Evolutionary conservation across 495 filamentous ascomycete genomes (phyloP).

Genomic region (Xylona heveae): DNA sequence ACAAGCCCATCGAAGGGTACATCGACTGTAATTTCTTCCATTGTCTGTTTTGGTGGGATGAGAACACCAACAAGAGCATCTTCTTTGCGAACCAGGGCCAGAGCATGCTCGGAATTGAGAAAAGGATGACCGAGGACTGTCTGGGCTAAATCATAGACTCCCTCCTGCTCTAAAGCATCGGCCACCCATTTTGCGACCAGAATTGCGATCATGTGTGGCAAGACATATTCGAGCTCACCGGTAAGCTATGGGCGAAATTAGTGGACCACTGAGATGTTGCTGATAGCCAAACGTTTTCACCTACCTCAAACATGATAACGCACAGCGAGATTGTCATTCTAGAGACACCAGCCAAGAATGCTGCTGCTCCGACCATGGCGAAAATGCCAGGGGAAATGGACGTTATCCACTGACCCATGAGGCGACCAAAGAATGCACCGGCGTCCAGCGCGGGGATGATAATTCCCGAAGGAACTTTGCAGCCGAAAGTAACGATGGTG

Average conservation of each 20-base stretch:
- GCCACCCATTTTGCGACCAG: slow-evolving; percentile 35
- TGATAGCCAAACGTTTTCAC: not conserved
- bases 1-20: slow-evolving; percentile 23
- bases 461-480: slow-evolving; percentile 34
- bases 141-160: slow-evolving; percentile 34
- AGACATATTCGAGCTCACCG: slow-evolving; percentile 22
- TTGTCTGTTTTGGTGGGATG: slow-evolving; percentile 28
- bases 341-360: slow-evolving; percentile 34
- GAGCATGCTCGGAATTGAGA: slow-evolving; percentile 26
- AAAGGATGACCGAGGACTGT: slow-evolving; percentile 34
- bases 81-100: slow-evolving; percentile 17
- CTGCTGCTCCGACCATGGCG: slow-evolving; percentile 37
- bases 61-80: slow-evolving; percentile 21
- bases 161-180: slow-evolving; percentile 26
- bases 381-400: slow-evolving; percentile 32
- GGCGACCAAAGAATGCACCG: slow-evolving; percentile 31
- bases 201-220: slow-evolving; percentile 36
- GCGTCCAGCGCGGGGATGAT: slow-evolving; percentile 37
- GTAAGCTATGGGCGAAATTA: slow-evolving; percentile 9
- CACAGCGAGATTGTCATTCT: slow-evolving; percentile 35
- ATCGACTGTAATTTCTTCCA: slow-evolving; percentile 30
- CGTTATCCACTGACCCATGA: slow-evolving; percentile 26
- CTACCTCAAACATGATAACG: slow-evolving; percentile 35
- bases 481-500: slow-evolving; percentile 32
- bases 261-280: slow-evolving; percentile 20